Evolutionary conservation across 441 rosid genomes (phyloP).

Genomic region (Arabidopsis lyrata): DNA sequence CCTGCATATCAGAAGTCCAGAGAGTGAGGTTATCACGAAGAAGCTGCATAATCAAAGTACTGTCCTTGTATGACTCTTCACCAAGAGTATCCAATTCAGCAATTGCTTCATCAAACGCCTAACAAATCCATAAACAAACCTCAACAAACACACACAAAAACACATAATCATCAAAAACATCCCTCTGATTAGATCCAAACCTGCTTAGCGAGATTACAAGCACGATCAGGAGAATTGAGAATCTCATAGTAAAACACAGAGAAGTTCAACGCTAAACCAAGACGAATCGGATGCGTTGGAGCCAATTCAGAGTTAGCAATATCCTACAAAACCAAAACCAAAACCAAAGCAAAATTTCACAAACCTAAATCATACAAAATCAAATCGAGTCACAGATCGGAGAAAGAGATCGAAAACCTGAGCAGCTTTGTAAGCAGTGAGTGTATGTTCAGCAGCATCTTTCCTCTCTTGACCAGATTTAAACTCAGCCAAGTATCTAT

Average conservation of each 20-base stretch:
- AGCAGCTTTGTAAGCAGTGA: slow-evolving; percentile 70
- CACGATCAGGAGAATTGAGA: slow-evolving; percentile 75
- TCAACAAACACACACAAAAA: background rate
- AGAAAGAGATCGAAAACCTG: slow-evolving; percentile 49
- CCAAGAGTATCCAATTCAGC: slow-evolving; percentile 56
- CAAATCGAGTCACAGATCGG: background rate
- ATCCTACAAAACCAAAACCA: slow-evolving; percentile 45
- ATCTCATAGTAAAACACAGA: slow-evolving; percentile 78
- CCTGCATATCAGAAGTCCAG: slow-evolving; percentile 82
- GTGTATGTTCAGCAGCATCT: slow-evolving; percentile 76
- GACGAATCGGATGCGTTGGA: slow-evolving; percentile 76
- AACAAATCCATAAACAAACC: slow-evolving; percentile 34
- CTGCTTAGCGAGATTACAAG: slow-evolving; percentile 76
- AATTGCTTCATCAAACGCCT: slow-evolving; percentile 69
- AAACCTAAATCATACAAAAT: background rate
- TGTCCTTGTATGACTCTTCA: slow-evolving; percentile 61
- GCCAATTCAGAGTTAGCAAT: slow-evolving; percentile 64
- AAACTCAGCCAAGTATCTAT: slow-evolving; percentile 73
- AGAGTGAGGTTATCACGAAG: slow-evolving; percentile 76
- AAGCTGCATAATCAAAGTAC: slow-evolving; percentile 77
- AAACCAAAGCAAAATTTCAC: background rate
- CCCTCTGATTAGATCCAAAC: slow-evolving; percentile 29
- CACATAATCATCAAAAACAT: background rate
- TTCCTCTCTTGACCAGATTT: slow-evolving; percentile 69
- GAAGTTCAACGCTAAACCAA: slow-evolving; percentile 73